A percentile compares a stretch with the other conserved stretches of the same genome.
Conservation (phyloP, 176 grass and related monocot genomes). For the Phyllostachys edulis region DNA sequence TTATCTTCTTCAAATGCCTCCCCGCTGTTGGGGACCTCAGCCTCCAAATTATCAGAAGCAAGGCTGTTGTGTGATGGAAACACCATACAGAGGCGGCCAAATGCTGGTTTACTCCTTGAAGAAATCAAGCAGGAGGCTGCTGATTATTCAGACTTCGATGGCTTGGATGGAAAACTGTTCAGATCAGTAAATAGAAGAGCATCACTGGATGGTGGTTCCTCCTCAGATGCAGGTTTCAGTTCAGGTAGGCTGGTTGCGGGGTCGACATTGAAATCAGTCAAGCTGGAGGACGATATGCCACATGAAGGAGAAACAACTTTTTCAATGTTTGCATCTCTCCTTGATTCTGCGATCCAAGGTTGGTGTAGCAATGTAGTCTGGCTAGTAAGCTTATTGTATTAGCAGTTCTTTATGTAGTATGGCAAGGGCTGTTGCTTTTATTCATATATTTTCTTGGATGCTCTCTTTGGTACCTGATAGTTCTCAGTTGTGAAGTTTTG, state of each 20-base stretch:
- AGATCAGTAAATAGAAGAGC: constrained; percentile 47
- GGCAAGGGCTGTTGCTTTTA: neutral
- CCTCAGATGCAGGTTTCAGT: constrained; percentile 43
- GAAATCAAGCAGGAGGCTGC: constrained; percentile 83
- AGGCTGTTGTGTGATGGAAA: constrained; percentile 62
- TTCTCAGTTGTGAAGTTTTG: neutral
- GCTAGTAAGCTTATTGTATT: neutral
- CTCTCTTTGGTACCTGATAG: neutral
- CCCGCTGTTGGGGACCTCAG: constrained; percentile 56
- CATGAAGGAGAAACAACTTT: constrained; percentile 59
- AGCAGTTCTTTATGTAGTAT: neutral
- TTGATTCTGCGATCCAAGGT: constrained; percentile 97
- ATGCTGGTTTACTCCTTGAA: constrained; percentile 83
- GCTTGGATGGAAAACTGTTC: constrained; percentile 52
- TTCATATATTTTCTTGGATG: neutral
- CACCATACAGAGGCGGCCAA: constrained; percentile 73
- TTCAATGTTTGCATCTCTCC: constrained; percentile 77
- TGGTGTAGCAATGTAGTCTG: neutral
- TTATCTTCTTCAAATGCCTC: constrained; percentile 71
- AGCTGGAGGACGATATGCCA: constrained; percentile 60
- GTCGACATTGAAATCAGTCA: constrained; percentile 47
- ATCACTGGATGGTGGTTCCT: constrained; percentile 50
- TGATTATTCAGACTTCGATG: constrained; percentile 56
- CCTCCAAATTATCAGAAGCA: constrained; percentile 64
- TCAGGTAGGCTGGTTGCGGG: constrained; percentile 35